Evolutionary conservation across 352 stramenopile species (phyloP).

Genomic region (Globisporangium paroecandrum): DNA sequence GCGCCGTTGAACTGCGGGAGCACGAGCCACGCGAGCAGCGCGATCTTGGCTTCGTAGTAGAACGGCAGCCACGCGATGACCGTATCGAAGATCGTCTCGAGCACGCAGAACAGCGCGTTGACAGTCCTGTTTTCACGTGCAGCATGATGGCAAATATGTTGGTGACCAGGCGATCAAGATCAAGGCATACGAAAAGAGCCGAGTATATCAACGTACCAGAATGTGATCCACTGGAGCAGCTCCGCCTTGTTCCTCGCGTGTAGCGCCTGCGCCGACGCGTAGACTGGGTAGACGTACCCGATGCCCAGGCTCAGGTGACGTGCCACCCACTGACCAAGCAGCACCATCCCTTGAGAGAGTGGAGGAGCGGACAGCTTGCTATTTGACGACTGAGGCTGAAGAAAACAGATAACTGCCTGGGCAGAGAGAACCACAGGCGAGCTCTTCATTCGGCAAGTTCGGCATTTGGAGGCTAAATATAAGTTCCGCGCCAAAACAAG

Average conservation of each 20-base stretch:
- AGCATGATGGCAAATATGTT: constrained; percentile 1
- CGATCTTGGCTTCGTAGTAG: constrained; percentile 74
- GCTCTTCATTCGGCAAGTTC: not conserved
- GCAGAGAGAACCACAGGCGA: not conserved
- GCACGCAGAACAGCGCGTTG: constrained; percentile 54
- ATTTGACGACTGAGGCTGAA: not conserved
- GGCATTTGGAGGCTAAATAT: not conserved
- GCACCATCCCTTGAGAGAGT: constrained; percentile 29
- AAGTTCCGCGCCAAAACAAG: not conserved
- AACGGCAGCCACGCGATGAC: constrained; percentile 60
- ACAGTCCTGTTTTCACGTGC: constrained; percentile 32
- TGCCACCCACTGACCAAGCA: constrained; percentile 46
- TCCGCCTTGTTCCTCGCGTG: constrained; percentile 41
- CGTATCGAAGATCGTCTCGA: constrained; percentile 60
- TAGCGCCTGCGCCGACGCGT: constrained; percentile 51
- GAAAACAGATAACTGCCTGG: not conserved
- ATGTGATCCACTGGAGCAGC: constrained; percentile 60
- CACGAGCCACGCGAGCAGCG: constrained; percentile 65
- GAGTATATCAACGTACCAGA: constrained; percentile 33
- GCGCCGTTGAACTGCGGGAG: constrained; percentile 53
- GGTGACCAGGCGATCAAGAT: not conserved
- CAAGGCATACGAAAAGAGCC: not conserved
- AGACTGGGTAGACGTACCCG: constrained; percentile 61
- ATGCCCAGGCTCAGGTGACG: constrained; percentile 53
- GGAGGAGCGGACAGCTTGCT: not conserved